These are phyloP conservation scores for Vigna hirtella DNA, from an alignment of 306 rosid species.

Conservation along the genomic window DNA sequence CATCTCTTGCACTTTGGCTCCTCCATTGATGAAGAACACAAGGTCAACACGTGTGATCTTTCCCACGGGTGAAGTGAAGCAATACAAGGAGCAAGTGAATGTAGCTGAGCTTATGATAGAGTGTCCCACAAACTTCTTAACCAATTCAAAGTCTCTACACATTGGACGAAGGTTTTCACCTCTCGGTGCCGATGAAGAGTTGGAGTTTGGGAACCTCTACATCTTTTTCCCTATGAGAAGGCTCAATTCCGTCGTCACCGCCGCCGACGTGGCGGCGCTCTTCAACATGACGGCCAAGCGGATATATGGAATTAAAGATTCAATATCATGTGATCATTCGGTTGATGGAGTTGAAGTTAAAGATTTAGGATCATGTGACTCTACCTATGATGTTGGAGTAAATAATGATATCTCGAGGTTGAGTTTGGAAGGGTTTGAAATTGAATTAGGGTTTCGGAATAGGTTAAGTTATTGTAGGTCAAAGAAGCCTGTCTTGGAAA, in stretches of 20 bases:
- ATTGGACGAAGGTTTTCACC: slow-evolving; percentile 68
- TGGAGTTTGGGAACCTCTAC: slow-evolving; percentile 67
- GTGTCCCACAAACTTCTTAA: slow-evolving; percentile 54
- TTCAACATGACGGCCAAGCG: slow-evolving; percentile 66
- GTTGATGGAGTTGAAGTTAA: neutral
- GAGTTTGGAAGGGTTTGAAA: slow-evolving; percentile 54
- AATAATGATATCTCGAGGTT: slow-evolving; percentile 39
- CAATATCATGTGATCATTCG: neutral
- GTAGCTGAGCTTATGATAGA: slow-evolving; percentile 87
- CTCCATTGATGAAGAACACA: slow-evolving; percentile 59
- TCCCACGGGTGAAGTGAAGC: slow-evolving; percentile 64
- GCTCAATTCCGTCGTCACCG: slow-evolving; percentile 57
- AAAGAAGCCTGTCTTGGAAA: slow-evolving; percentile 74
- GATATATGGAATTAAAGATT: slow-evolving; percentile 42
- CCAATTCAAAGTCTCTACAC: slow-evolving; percentile 61
- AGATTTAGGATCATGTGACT: too few relatives aligned
- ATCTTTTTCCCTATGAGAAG: slow-evolving; percentile 69
- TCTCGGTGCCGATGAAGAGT: slow-evolving; percentile 70
- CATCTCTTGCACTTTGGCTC: slow-evolving; percentile 62
- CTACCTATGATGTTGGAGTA: neutral
- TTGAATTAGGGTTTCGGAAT: slow-evolving; percentile 56
- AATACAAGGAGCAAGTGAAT: slow-evolving; percentile 54
- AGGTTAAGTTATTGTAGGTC: slow-evolving; percentile 65
- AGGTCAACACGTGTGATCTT: slow-evolving; percentile 63
- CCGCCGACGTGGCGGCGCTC: slow-evolving; percentile 61